Base-by-base conservation (phyloP, 305 asterid genomes). In the Lippia alba region DNA sequence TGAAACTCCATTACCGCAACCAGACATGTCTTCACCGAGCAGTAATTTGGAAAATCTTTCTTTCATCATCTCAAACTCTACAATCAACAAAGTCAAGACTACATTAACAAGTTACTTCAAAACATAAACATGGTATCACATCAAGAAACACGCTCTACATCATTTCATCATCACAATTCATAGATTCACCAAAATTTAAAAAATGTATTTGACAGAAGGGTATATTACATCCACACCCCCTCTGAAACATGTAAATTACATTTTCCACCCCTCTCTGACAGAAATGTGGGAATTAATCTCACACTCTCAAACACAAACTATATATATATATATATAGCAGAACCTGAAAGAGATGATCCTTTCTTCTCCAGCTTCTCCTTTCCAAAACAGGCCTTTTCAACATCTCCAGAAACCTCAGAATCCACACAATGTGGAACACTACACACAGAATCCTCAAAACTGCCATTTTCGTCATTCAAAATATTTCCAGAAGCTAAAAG, bases 11-110 rank as follows among this genome's bases (percentile, higher is more conserved):
- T 87, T 87, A 64, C 94, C 97, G 72, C 86, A 78, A 56, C 97
- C 96, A 58, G 96, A 91, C 97, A 91, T 91, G 66, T 91, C 97
- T 80, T 91, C 96, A 49, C 97, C 97, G 30, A 91, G 89, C 85
- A 91, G 73, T 88, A 91, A 72, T 65, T 91, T 91, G 12, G 96
- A 79, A 50, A 91, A 90, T 77, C 90, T 88, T 56, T 90, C 90
- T 74, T 78, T 88, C 92, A 91, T 85, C 94, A 87, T 85, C 67
- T 85, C 97, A 77, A 71, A 49, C 59, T 88, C 97, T 91, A 36
- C 46, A 4, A 66, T 74, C 76, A 70, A 39, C 61, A 68, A 20
- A 30, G 64, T 67, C 14, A 62, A 68, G 16, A 55, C 62, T 63
- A 48, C 18, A 60, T 39, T 39, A 44, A 11, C 3, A 20, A 58